phyloP scores from a whole-genome alignment of 129 eudicot species.

The Deinandra increscens region DNA sequence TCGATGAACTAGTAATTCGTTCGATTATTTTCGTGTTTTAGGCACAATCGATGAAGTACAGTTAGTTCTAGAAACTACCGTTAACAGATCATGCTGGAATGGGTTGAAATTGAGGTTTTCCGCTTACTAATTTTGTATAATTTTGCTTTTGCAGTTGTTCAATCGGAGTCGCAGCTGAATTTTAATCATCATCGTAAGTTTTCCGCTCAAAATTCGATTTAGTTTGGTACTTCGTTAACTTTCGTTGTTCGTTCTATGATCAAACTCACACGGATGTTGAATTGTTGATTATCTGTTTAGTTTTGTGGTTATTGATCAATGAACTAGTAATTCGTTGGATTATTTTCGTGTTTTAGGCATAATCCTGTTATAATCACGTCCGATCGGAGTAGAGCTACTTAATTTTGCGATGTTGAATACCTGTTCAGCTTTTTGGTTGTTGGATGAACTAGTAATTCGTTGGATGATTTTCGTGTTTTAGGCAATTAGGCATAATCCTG shows the following conservation, averaged over 20 bases:
- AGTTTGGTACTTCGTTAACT: no score
- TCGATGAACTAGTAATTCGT: constrained; percentile 15
- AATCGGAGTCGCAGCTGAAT: constrained; percentile 27
- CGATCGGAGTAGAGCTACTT: constrained; percentile 11
- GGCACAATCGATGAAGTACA: constrained; percentile 4
- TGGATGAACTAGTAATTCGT: no score
- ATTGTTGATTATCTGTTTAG: neutral
- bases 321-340: constrained; percentile 9
- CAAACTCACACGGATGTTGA: neutral
- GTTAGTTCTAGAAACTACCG: constrained; percentile 27
- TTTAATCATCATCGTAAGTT: constrained; percentile 17
- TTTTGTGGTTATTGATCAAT: neutral
- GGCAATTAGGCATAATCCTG: no score
- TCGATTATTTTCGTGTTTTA: neutral
- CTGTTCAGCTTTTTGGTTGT: no score
- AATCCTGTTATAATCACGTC: constrained; percentile 20
- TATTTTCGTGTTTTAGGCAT: neutral
- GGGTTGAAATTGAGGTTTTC: constrained; percentile 34
- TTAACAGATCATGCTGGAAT: constrained; percentile 31
- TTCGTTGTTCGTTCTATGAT: no score
- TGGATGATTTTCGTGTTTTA: no score
- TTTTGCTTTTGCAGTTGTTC: neutral
- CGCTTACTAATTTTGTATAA: neutral
- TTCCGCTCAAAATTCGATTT: neutral
- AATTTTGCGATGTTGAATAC: no score